Evolutionary conservation across 495 filamentous ascomycete genomes (phyloP), one percentile per base, ranked within the genome.

Genomic region (Jackrogersella minutella): DNA sequence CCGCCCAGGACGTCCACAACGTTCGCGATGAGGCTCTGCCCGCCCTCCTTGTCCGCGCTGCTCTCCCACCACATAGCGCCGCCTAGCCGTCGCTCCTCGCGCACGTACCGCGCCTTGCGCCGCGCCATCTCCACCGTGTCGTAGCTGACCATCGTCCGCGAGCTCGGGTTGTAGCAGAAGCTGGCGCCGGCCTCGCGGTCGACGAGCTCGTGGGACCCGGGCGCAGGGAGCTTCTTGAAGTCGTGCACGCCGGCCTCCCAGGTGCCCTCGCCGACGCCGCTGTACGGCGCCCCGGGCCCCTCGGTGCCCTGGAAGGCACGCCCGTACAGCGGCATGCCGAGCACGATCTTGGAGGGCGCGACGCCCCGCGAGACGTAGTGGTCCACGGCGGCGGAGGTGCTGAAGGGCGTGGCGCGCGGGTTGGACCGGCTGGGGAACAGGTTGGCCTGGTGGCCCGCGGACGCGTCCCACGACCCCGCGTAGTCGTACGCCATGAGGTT

Each of bases 21-120:
- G 43, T 83, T 88, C 10, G 79, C 83, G 54, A 96, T 91, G 77
- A 95, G 66, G 72, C 91, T 93, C 47, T 87, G 83, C 3, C 81
- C 76, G 0, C 85, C 86, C 2, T 69, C 71, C 76, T 89, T 91
- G 75, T 97, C 94, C 3, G 84, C 88, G 75, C 88, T 93, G 68
- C 87, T 90, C 79, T 98, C 94, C 93, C 94, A 98, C 93, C 93
- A 97, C 93, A 97, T 98, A 11, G 82, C 91, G 16, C 94, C 93
- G 1, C 91, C 93, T 3, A 97, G 81, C 2, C 86, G 82, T 40
- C 83, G 78, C 10, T 70, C 53, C 30, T 68, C 53, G 68, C 78
- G 81, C 65, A 97, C 85, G 74, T 87, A 97, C 31, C 82, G 77
- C 2, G 86, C 88, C 81, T 97, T 98, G 49, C 68, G 33, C 63